Evolutionary conservation across 768 basidiomycete species (phyloP), one percentile per base, ranked within the genome.

Genomic region (Serendipita vermifera): DNA sequence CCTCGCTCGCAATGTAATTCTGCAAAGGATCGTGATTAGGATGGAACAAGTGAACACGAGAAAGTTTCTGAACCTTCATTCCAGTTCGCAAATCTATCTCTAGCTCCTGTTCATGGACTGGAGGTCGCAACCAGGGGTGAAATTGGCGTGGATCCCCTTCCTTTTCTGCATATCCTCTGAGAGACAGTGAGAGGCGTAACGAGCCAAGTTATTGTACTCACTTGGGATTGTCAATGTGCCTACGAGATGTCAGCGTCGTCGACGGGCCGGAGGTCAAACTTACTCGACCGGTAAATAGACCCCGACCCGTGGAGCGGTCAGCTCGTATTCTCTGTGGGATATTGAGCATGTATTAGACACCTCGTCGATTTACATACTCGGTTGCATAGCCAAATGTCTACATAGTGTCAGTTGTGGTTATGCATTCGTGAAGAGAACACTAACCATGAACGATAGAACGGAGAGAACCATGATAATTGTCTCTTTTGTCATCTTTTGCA

Each of bases 1-100:
- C 69, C 62, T 80, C 77, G 35, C 82, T 82, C 2, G 84, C 85
- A 72, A 89, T 88, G 67, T 85, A 87, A 58, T 83, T 88, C 82
- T 83, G 59, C 2, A 22, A 33, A 58, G 14, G 22, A 26, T n/a
- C 15, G 17, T 51, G 39, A 17, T 43, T 24, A 33, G 38, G 39
- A 5, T 17, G 38, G 46, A 55, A 57, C 27, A 48, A 32, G 15
- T 13, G 26, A 38, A 27, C 32, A 5, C 20, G 40, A 17, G 41
- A 26, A 26, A n/a, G 26, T 2, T 2, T 5, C 27, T 54, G 17
- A 59, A 81, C 80, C 74, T 87, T 87, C 86, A 89, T 88, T 2
- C 87, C 87, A 2, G 79, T 87, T 15, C 73, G 70, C n/a, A 73
- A 71, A 62, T 91, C 86, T 33, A 89, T 78, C 63, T 87, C 80